phyloP scores from a whole-genome alignment of 2,329 filamentous ascomycete genomes.

The Cadophora malorum region DNA sequence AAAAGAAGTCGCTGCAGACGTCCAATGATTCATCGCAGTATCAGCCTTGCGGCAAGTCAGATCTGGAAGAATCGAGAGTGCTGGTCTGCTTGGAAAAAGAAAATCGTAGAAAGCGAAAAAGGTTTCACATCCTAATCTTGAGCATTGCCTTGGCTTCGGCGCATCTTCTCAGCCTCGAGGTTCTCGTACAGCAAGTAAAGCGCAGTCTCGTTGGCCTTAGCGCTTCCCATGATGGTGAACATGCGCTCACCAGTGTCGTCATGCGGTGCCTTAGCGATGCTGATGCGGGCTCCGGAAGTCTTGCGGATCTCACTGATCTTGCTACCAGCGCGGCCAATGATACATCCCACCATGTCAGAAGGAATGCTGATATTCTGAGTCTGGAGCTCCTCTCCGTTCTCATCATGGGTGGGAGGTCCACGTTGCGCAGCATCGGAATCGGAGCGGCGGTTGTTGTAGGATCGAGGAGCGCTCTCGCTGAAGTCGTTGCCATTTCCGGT shows the following conservation, averaged over 20 bases:
- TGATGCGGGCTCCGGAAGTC: constrained; percentile 94
- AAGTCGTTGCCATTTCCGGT: constrained; percentile 98
- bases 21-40: constrained; percentile 52
- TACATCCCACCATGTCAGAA: constrained; percentile 99
- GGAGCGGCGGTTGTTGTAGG: constrained; percentile 78
- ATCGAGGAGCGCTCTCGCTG: constrained; percentile 76
- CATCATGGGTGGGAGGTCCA: constrained; percentile 86
- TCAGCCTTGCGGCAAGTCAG: constrained; percentile 68
- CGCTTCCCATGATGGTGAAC: constrained; percentile 99
- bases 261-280: constrained; percentile 93
- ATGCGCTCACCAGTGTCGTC: constrained; percentile 98
- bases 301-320: constrained; percentile 99
- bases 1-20: constrained; percentile 45
- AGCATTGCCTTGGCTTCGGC: constrained; percentile 77
- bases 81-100: constrained; percentile 57
- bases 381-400: constrained; percentile 97
- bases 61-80: constrained; percentile 59
- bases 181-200: constrained; percentile 98
- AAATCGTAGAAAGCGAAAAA: constrained; percentile 46
- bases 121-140: constrained; percentile 42
- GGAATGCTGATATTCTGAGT: constrained; percentile 99
- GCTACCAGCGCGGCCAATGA: constrained; percentile 91
- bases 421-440: constrained; percentile 82
- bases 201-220: constrained; percentile 92
- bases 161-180: constrained; percentile 98